Evolutionary conservation across 495 filamentous ascomycete genomes (phyloP).

Genomic region (Ascodesmis nigricans): DNA sequence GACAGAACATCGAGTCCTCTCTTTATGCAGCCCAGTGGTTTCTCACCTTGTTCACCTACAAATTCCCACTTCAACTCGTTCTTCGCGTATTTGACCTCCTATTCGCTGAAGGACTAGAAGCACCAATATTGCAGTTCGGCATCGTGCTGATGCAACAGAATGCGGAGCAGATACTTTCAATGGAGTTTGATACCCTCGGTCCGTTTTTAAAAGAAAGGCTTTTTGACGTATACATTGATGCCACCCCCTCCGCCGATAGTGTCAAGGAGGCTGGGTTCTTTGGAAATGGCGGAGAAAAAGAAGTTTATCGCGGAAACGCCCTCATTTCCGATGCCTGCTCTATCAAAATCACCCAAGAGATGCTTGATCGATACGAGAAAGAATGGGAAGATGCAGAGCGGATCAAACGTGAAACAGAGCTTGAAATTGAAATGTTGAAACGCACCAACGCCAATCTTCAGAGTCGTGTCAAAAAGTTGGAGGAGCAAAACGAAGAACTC

Average conservation of each 20-base stretch:
- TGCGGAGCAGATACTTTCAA: conserved; percentile 46
- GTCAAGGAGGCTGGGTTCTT: conserved; percentile 96
- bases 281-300: conserved; percentile 81
- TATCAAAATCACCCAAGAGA: conserved; percentile 61
- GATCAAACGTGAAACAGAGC: conserved; percentile 54
- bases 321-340: conserved; percentile 84
- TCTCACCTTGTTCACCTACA: conserved; percentile 94
- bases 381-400: conserved; percentile 86
- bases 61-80: conserved; percentile 89
- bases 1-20: conserved; percentile 68
- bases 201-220: conserved; percentile 78
- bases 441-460: conserved; percentile 40
- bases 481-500: conserved; percentile 70
- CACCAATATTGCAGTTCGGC: conserved; percentile 76
- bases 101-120: conserved; percentile 79
- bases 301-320: conserved; percentile 82
- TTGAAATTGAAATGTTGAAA: conserved; percentile 55
- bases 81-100: conserved; percentile 94
- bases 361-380: conserved; percentile 51
- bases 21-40: conserved; percentile 99
- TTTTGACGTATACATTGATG: conserved; percentile 93
- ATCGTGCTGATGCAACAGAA: conserved; percentile 94
- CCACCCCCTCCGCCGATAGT: conserved; percentile 62
- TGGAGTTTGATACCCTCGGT: conserved; percentile 80
- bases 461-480: conserved; percentile 52